These are phyloP conservation scores for Suillus clintonianus DNA, from an alignment of 768 basidiomycete genomes.

Conservation along the genomic window DNA sequence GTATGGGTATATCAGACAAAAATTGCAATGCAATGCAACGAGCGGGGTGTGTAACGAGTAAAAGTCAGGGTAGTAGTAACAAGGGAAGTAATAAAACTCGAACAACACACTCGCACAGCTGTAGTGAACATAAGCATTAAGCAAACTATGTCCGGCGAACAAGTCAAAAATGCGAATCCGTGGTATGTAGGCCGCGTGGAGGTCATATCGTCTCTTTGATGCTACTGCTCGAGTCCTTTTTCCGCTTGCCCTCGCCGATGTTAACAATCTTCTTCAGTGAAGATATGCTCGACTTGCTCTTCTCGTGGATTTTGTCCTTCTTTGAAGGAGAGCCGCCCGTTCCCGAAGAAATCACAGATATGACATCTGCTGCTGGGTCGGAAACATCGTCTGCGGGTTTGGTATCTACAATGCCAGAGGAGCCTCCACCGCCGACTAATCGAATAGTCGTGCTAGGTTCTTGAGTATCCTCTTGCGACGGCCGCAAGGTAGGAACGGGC, in stretches of 20 bases:
- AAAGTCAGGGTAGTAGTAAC: constrained; percentile 10
- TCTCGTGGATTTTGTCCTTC: constrained; percentile 47
- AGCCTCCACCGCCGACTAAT: constrained; percentile 58
- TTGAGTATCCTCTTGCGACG: constrained; percentile 18
- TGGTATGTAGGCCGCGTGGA: constrained; percentile 6
- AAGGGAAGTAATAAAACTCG: constrained; percentile 12
- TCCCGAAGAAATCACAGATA: constrained; percentile 36
- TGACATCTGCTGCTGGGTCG: constrained; percentile 37
- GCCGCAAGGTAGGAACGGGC: constrained; percentile 6
- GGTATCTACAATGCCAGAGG: constrained; percentile 28
- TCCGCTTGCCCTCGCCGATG: constrained; percentile 44
- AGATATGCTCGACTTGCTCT: constrained; percentile 56
- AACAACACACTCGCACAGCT: constrained; percentile 19
- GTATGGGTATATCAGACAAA: constrained; percentile 32
- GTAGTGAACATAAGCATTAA: constrained; percentile 8
- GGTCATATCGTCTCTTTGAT: constrained; percentile 41
- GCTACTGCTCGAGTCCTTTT: constrained; percentile 55
- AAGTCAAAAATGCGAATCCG: constrained; percentile 16
- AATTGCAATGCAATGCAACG: constrained; percentile 26
- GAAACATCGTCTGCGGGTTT: constrained; percentile 34
- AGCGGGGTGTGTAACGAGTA: constrained; percentile 24
- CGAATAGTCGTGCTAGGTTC: constrained; percentile 50
- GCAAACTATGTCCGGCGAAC: constrained; percentile 22
- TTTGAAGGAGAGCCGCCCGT: constrained; percentile 25
- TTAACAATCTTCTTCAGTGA: constrained; percentile 53